These are phyloP conservation scores for Colletotrichum spaethianum DNA, from an alignment of 2,329 filamentous ascomycete species.

Conservation along the genomic window DNA sequence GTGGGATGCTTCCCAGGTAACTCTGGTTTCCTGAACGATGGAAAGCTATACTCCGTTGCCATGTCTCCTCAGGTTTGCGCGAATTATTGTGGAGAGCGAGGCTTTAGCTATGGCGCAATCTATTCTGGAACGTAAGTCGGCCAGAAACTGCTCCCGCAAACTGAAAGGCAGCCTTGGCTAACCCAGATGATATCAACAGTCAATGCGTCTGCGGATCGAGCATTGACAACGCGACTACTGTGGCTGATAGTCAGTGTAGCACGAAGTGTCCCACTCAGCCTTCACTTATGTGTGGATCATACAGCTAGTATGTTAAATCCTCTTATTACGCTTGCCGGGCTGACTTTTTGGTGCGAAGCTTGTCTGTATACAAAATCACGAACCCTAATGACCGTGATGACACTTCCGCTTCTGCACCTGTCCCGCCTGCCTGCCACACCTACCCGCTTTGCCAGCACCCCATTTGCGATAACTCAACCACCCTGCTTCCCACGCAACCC, in stretches of 20 bases:
- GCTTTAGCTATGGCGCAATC: background rate
- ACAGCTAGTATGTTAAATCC: background rate
- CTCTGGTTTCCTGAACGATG: background rate
- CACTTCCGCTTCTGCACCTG: background rate
- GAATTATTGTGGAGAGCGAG: background rate
- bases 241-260: background rate
- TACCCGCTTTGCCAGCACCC: background rate
- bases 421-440: background rate
- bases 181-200: background rate
- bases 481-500: too few relatives aligned
- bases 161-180: background rate
- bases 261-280: background rate
- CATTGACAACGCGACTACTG: background rate
- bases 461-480: background rate
- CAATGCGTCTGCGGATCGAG: background rate
- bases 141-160: background rate
- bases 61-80: background rate
- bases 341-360: background rate
- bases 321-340: background rate
- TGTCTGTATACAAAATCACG: background rate
- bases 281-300: background rate
- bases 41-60: background rate
- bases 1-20: background rate
- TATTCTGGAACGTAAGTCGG: background rate
- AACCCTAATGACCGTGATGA: background rate